These are phyloP conservation scores for Hibiscus syriacus DNA, from an alignment of 345 rosid species.

Conservation along the genomic window DNA sequence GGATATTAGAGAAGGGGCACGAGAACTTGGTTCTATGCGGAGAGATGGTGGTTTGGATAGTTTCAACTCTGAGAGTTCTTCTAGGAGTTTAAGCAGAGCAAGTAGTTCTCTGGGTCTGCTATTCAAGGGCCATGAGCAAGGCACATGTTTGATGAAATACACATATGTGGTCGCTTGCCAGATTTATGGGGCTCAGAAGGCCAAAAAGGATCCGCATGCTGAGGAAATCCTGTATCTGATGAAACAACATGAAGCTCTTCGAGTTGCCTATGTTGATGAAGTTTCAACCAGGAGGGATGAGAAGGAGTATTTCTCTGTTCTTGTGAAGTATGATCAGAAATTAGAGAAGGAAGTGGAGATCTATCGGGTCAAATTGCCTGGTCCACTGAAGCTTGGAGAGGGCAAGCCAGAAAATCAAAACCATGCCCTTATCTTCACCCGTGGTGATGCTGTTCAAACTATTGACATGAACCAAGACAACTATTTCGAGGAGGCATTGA, in stretches of 20 bases:
- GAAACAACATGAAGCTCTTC: conserved; percentile 85
- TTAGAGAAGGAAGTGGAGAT: conserved; percentile 81
- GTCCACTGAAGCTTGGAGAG: conserved; percentile 94
- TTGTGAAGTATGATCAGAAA: conserved; percentile 80
- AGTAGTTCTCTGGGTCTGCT: conserved; percentile 48
- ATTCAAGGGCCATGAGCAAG: conserved; percentile 83
- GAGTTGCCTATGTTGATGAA: conserved; percentile 95
- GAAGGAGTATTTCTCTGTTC: conserved; percentile 81
- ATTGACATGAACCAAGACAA: conserved; percentile 99
- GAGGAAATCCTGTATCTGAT: conserved; percentile 74
- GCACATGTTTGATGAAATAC: conserved; percentile 85
- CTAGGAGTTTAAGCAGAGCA: conserved; percentile 58
- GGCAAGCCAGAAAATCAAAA: conserved; percentile 99
- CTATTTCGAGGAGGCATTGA: conserved; percentile 96
- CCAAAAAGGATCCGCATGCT: conserved; percentile 78
- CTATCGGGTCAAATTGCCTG: conserved; percentile 89
- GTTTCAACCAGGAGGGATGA: conserved; percentile 38
- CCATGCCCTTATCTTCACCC: conserved; percentile 89
- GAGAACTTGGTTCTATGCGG: conserved; percentile 76
- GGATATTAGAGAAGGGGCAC: conserved; percentile 73
- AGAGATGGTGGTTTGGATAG: conserved; percentile 34
- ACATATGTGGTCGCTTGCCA: conserved; percentile 96
- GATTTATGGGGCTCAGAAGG: conserved; percentile 87
- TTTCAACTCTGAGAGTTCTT: conserved; percentile 32
- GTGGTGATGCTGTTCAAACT: conserved; percentile 98